A percentile compares a stretch with the other conserved stretches of the same genome.
Evolutionary conservation across 176 grass and related monocot species (phyloP).

Genomic region (Carex littledalei): DNA sequence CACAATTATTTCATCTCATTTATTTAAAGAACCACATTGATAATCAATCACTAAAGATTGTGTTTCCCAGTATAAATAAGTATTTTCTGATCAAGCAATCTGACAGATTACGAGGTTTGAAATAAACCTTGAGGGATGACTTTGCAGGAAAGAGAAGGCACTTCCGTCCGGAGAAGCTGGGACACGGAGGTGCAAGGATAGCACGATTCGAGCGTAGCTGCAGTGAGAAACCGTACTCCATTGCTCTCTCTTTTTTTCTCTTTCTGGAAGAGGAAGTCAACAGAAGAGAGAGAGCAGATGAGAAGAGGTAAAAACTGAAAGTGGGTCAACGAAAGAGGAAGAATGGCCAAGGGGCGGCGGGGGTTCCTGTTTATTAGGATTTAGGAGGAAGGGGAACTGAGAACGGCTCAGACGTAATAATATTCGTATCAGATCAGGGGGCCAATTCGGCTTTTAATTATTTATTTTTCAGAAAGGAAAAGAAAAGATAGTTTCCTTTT

Average conservation of each 20-base stretch:
- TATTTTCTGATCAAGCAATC: neutral
- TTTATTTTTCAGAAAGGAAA: too few relatives aligned
- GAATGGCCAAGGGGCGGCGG: neutral
- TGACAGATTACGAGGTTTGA: neutral
- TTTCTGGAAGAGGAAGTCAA: neutral
- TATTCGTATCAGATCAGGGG: neutral
- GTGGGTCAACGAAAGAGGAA: neutral
- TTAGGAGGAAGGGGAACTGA: neutral
- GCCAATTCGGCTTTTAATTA: too few relatives aligned
- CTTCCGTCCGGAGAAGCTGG: neutral
- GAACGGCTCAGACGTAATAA: neutral
- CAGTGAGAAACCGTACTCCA: slow-evolving; percentile 1
- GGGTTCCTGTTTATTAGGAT: neutral
- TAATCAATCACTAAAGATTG: neutral
- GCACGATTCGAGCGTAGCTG: slow-evolving; percentile 5
- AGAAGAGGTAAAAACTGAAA: neutral
- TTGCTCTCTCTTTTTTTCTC: neutral
- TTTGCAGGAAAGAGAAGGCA: neutral
- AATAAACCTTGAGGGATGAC: neutral
- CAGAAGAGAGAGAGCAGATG: neutral
- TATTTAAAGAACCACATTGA: neutral
- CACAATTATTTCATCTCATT: neutral
- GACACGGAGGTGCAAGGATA: neutral
- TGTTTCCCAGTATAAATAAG: neutral
- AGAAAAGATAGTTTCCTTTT: too few relatives aligned